Evolutionary conservation across 2,329 filamentous ascomycete species (phyloP).

Genomic region (Epichloe coenophiala): DNA sequence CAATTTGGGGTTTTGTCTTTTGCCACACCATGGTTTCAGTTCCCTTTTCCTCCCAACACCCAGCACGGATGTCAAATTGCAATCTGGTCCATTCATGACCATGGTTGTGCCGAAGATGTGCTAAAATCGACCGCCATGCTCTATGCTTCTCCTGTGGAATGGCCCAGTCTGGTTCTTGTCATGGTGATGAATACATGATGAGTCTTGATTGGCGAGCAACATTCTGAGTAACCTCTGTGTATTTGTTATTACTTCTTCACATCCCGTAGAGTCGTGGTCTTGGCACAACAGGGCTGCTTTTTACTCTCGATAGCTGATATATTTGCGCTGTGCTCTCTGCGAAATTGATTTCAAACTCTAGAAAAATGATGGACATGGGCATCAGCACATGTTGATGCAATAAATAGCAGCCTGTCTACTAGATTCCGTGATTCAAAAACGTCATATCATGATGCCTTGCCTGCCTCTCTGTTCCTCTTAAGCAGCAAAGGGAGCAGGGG

Average conservation of each 20-base stretch:
- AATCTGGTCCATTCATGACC: slow-evolving; percentile 75
- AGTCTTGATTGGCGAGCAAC: slow-evolving; percentile 16
- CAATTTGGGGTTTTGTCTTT: too few species aligned
- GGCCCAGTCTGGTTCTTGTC: slow-evolving; percentile 4
- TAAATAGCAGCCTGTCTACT: not conserved
- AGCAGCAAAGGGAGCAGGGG: too few species aligned
- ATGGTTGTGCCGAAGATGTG: slow-evolving; percentile 98
- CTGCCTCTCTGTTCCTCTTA: too few species aligned
- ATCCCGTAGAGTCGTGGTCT: too few species aligned
- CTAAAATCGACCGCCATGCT: slow-evolving; percentile 51
- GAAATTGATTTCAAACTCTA: not conserved
- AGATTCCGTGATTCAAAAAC: too few species aligned
- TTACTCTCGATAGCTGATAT: not conserved
- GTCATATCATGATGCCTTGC: too few species aligned
- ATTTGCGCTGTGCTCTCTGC: not conserved
- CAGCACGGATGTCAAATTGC: slow-evolving; percentile 99
- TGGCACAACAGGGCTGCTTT: not conserved
- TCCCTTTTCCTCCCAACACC: not conserved
- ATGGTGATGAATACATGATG: not conserved
- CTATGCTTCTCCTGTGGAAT: slow-evolving; percentile 13
- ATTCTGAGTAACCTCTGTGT: not conserved
- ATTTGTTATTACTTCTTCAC: not conserved
- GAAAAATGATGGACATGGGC: not conserved
- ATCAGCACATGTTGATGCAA: not conserved
- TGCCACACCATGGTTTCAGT: not conserved